These are phyloP conservation scores for Zygotorulaspora chibaensis DNA, from an alignment of 805 yeast species.

Conservation along the genomic window DNA sequence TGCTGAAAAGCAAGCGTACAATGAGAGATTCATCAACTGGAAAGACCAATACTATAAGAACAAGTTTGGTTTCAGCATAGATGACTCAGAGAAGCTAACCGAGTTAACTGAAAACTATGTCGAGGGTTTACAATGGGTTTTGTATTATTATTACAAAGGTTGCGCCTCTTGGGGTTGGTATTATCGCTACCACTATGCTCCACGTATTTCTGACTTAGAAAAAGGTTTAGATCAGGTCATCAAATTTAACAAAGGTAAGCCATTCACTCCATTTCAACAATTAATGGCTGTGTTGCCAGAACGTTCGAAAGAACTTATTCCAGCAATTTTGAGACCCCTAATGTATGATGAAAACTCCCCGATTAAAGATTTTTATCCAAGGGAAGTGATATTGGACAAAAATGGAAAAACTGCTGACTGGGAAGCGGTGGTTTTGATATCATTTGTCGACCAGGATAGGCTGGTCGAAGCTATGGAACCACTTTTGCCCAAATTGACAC, in stretches of 20 bases:
- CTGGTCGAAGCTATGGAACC: slow-evolving; percentile 71
- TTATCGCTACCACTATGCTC: slow-evolving; percentile 85
- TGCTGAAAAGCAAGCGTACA: slow-evolving; percentile 58
- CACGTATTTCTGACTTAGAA: slow-evolving; percentile 83
- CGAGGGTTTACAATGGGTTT: slow-evolving; percentile 96
- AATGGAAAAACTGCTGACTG: slow-evolving; percentile 95
- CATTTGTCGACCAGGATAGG: slow-evolving; percentile 83
- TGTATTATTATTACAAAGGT: slow-evolving; percentile 85
- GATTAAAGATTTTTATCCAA: slow-evolving; percentile 85
- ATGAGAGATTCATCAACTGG: slow-evolving; percentile 73
- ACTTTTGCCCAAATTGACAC: slow-evolving; percentile 52
- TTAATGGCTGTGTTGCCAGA: slow-evolving; percentile 97
- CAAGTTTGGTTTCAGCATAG: slow-evolving; percentile 67
- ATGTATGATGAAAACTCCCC: slow-evolving; percentile 87
- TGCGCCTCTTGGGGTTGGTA: slow-evolving; percentile 97
- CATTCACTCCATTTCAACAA: slow-evolving; percentile 92
- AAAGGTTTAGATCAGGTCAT: slow-evolving; percentile 65
- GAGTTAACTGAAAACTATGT: slow-evolving; percentile 74
- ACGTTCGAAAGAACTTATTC: slow-evolving; percentile 76
- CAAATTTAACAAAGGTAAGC: slow-evolving; percentile 63
- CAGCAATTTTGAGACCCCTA: slow-evolving; percentile 67
- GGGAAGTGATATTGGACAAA: slow-evolving; percentile 79
- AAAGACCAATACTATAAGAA: slow-evolving; percentile 78
- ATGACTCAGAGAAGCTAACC: slow-evolving; percentile 55
- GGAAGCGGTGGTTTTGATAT: slow-evolving; percentile 94